Evolutionary conservation across 495 filamentous ascomycete species (phyloP), one percentile per base, ranked within the genome.

Genomic region (Penicillium roqueforti): DNA sequence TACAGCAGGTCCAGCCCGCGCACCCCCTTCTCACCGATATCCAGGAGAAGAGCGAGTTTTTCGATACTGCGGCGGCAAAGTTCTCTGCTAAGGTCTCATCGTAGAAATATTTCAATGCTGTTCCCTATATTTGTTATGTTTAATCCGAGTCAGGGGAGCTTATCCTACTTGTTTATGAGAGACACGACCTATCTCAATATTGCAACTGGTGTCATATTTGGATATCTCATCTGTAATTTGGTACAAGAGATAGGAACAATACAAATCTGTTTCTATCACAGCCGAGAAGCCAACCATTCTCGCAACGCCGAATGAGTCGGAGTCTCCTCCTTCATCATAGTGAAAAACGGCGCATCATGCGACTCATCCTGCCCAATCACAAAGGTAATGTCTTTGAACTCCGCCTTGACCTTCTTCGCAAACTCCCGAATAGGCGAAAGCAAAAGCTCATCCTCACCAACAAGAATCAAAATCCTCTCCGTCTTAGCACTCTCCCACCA

Each of bases 41-140:
- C 32, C 74, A 83, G 50, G 87, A 89, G 72, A 95, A 92, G 81
- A 85, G 80, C 63, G 82, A 75, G 13, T 65, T 87, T 48, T 95
- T 95, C 63, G 90, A 93, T 66, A 83, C 83, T 54, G 87, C 88
- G 5, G 88, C 89, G 4, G 74, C 79, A 3, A 93, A 91, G 69
- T 92, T 88, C 68, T 79, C 83, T 41, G 79, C 88, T 10, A 91
- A 86, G 71, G 84, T 86, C 42, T 73, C 81, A 16, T 81, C 83
- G 49, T 87, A 68, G 45, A 49, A 46, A 39, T 16, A 23, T 22
- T 39, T 54, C 37, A 23, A 6, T 38, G 31, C 51, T 53, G 19
- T 32, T 39, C 51, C 34, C 49, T 54, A 42, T 40, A 42, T 51
- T 65, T 53, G 60, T 53, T 32, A 54, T 60, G 42, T 58, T 63